A percentile compares a stretch with the other conserved stretches of the same genome.
phyloP scores from a whole-genome alignment of 139 green algal species.

The Chlamydomonas sp. region DNA sequence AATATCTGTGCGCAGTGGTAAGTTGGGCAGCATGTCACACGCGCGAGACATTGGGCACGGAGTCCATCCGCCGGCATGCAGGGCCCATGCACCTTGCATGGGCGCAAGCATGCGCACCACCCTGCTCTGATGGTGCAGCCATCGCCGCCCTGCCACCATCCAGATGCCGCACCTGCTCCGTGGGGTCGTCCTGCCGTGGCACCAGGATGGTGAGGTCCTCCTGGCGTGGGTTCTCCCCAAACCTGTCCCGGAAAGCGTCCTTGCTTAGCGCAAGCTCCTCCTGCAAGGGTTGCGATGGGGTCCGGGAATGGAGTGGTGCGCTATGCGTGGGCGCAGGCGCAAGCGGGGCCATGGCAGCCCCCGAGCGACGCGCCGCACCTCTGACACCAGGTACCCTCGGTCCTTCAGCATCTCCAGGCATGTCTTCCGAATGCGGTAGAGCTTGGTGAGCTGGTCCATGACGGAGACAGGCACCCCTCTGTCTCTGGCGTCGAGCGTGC shows the following conservation, averaged over 20 bases:
- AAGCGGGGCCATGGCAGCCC: neutral
- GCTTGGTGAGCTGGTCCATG: slow-evolving; percentile 63
- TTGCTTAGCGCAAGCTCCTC: slow-evolving; percentile 64
- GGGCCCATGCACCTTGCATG: too few relatives aligned
- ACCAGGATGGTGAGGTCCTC: slow-evolving; percentile 81
- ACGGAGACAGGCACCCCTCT: too few relatives aligned
- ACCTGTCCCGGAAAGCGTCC: slow-evolving; percentile 74
- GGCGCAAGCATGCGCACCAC: too few relatives aligned
- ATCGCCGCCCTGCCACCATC: too few relatives aligned
- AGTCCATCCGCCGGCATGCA: too few relatives aligned
- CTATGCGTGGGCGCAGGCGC: neutral
- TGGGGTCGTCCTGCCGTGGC: slow-evolving; percentile 66
- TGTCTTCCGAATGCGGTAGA: slow-evolving; percentile 72
- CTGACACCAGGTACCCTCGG: slow-evolving; percentile 75
- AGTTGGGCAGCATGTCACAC: too few relatives aligned
- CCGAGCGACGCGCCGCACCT: slow-evolving; percentile 47
- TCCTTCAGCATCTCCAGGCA: slow-evolving; percentile 88
- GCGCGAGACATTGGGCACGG: too few relatives aligned
- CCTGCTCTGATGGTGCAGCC: too few relatives aligned
- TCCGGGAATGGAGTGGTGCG: too few relatives aligned
- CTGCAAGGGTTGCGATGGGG: too few relatives aligned
- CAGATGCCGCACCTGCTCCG: slow-evolving; percentile 50
- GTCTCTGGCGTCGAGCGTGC: too few relatives aligned
- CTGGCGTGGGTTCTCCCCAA: slow-evolving; percentile 61
- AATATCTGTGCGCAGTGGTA: slow-evolving; percentile 84